phyloP scores from a whole-genome alignment of 2,329 filamentous ascomycete genomes.

The Paecilomyces niveus region DNA sequence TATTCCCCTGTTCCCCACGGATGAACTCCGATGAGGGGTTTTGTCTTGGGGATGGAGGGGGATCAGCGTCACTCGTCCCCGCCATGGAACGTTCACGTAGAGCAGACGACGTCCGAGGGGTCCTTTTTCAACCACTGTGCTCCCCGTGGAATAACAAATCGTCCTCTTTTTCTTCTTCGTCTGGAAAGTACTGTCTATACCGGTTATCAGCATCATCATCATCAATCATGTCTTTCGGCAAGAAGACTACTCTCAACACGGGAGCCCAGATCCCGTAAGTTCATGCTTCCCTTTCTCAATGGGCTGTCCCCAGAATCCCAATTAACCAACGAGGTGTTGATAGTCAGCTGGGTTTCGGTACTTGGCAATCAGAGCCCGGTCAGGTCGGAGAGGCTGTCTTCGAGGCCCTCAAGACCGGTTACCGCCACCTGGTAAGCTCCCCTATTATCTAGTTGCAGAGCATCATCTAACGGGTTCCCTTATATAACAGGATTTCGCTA shows the following conservation, averaged over 20 bases:
- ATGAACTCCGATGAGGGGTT: background rate
- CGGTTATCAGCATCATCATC: background rate
- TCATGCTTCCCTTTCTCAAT: background rate
- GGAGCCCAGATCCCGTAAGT: constrained; percentile 33
- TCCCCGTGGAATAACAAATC: background rate
- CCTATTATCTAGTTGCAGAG: background rate
- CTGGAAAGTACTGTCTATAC: background rate
- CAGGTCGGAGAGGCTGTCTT: constrained; percentile 34
- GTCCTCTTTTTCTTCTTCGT: background rate
- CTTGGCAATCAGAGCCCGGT: constrained; percentile 34
- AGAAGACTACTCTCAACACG: constrained; percentile 32
- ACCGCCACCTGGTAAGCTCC: constrained; percentile 31
- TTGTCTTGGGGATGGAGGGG: background rate
- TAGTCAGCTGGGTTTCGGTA: constrained; percentile 34
- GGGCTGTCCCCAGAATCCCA: constrained; percentile 2
- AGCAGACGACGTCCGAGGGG: background rate
- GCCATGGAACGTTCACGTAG: background rate
- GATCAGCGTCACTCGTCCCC: background rate
- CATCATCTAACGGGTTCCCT: constrained; percentile 7
- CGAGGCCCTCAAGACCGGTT: constrained; percentile 32
- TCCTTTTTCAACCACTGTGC: background rate
- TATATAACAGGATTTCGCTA: constrained; percentile 28
- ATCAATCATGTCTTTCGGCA: constrained; percentile 33
- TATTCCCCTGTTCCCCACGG: background rate
- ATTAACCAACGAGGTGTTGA: background rate